A percentile compares a stretch with the other conserved stretches of the same genome.
phyloP scores from a whole-genome alignment of 2,329 filamentous ascomycete species.

The Davidsoniella australis region DNA sequence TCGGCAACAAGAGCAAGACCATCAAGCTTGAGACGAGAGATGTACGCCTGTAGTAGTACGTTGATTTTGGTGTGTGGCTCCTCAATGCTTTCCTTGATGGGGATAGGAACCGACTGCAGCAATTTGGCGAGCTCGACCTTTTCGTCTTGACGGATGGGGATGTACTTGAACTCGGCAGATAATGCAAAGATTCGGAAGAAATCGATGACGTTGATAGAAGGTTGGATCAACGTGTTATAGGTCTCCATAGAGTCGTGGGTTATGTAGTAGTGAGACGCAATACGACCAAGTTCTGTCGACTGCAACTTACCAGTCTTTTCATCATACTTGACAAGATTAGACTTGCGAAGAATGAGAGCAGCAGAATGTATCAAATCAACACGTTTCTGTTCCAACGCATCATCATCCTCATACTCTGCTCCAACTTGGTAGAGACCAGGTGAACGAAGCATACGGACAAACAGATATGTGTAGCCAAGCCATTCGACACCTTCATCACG shows the following conservation, averaged over 20 bases:
- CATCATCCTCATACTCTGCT: conserved; percentile 85
- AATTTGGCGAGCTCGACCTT: conserved; percentile 91
- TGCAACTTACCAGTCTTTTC: conserved; percentile 80
- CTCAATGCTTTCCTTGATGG: conserved; percentile 93
- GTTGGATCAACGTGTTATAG: conserved; percentile 89
- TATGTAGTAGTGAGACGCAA: conserved; percentile 97
- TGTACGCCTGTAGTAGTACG: conserved; percentile 88
- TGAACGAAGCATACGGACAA: conserved; percentile 91
- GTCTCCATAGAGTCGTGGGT: conserved; percentile 91
- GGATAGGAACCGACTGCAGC: conserved; percentile 76
- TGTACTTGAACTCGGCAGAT: conserved; percentile 97
- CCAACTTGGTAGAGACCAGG: conserved; percentile 92
- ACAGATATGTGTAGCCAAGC: conserved; percentile 96
- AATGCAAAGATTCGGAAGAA: conserved; percentile 92
- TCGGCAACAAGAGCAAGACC: conserved; percentile 94
- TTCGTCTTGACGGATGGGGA: conserved; percentile 92
- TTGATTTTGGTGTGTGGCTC: conserved; percentile 97
- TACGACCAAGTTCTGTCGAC: conserved; percentile 82
- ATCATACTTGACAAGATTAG: conserved; percentile 84
- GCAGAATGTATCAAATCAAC: conserved; percentile 97
- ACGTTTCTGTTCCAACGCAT: conserved; percentile 81
- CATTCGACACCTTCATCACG: conserved; percentile 97
- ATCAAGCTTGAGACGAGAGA: conserved; percentile 84
- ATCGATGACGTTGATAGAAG: conserved; percentile 83
- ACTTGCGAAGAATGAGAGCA: conserved; percentile 69